A percentile compares a stretch with the other conserved stretches of the same genome.
phyloP scores from a whole-genome alignment of 225 moss, liverwort and hornwort species.

The Sphagnum contortum region DNA sequence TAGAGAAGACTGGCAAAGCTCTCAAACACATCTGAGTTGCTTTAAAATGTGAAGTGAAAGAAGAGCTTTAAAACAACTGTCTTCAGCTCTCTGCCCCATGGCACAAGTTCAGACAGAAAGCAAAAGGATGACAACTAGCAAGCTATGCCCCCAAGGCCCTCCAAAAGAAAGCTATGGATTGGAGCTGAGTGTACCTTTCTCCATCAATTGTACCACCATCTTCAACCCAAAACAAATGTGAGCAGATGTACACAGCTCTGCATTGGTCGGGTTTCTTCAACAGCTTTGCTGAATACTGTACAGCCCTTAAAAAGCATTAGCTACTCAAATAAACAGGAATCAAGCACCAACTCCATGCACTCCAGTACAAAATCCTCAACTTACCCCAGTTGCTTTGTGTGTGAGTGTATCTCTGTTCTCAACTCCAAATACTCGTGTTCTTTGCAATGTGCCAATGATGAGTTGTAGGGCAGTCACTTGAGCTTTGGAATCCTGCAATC shows the following conservation, averaged over 20 bases:
- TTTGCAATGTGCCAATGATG: slow-evolving; percentile 86
- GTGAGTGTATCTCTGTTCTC: slow-evolving; percentile 96
- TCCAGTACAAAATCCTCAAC: slow-evolving; percentile 1
- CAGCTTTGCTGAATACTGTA: slow-evolving; percentile 90
- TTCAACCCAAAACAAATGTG: slow-evolving; percentile 97
- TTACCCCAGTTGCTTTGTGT: slow-evolving; percentile 93
- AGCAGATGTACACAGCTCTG: slow-evolving; percentile 86
- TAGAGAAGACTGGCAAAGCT: too few relatives aligned
- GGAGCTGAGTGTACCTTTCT: slow-evolving; percentile 49
- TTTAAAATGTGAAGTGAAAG: too few relatives aligned
- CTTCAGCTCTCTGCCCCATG: too few relatives aligned
- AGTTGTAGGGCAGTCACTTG: slow-evolving; percentile 90
- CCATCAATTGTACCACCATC: slow-evolving; percentile 83
- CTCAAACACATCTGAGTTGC: too few relatives aligned
- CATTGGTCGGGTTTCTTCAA: slow-evolving; percentile 95
- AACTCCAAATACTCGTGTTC: slow-evolving; percentile 81
- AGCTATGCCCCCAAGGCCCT: too few relatives aligned
- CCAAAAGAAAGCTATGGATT: too few relatives aligned
- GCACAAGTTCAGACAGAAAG: too few relatives aligned
- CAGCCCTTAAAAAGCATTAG: too few relatives aligned
- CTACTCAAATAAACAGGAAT: too few relatives aligned
- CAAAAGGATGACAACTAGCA: too few relatives aligned
- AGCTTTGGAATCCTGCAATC: slow-evolving; percentile 79
- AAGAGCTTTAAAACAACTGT: too few relatives aligned
- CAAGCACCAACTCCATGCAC: too few relatives aligned